Base-by-base conservation (phyloP, 1,284 basidiomycete genomes). In the Ustilago loliicola region DNA sequence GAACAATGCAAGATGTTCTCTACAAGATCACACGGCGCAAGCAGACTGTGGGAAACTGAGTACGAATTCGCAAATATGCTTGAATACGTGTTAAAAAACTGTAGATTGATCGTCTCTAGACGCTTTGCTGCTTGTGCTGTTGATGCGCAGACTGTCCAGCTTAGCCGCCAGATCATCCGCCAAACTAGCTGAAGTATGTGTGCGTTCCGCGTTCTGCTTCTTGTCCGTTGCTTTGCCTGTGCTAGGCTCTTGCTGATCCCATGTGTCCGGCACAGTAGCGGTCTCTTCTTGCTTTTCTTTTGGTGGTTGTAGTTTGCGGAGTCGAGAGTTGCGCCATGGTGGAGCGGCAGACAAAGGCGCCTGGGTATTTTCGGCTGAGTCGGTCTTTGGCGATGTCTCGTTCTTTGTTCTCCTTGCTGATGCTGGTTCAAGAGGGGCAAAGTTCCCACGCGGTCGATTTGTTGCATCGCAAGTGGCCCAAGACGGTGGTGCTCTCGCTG, bases 291-390 rank as follows among this genome's bases (percentile, higher is more conserved):
- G 21, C 25, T 32, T 32, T 5, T 45, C 27, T 32, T 32, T 61
- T 15, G 57, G 45, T 17, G 51, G 32, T n/a, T 21, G n/a, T 19
- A 27, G 21, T 38, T 58, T 73, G 58, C 71, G 71, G 52, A 67
- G 53, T 29, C 71, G 71, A 30, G 71, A 73, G 30, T 68, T 68
- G 7, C 40, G 57, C 71, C 71, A 73, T 7, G 57, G 13, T n/a
- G 40, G 34, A n/a, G 42, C 57, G 3, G 8, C 53, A 27, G 48
- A 13, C 32, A 27, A 11, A 0, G 54, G 17, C 1, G 30, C 27
- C 27, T 55, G 30, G n/a, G 53, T 21, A 19, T 51, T 27, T 21
- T 3, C 27, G 32, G 34, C 17, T 8, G 38, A 17, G 19, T 0
- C 30, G 38, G 6, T 42, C 11, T 34, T 34, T 38, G 61, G 3